Percentiles rank a stretch among this genome's conserved stretches.
Conservation (phyloP, 495 filamentous ascomycete genomes). For the Immersiella caudata region DNA sequence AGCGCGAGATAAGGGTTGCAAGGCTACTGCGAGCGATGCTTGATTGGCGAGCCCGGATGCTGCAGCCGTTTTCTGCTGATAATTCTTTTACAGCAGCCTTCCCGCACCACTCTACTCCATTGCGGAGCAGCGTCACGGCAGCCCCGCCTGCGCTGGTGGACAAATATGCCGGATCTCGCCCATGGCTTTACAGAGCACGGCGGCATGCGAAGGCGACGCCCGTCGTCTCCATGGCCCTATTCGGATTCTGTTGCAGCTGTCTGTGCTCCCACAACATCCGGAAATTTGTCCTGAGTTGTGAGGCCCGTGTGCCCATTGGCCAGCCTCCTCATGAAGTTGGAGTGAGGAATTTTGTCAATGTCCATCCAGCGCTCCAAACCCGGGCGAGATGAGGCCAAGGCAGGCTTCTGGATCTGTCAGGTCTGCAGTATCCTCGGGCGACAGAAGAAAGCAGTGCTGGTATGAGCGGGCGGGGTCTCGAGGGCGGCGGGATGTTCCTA, state of each 20-base stretch:
- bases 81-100: constrained; percentile 50
- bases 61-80: constrained; percentile 42
- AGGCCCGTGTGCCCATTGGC: constrained; percentile 22
- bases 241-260: constrained; percentile 31
- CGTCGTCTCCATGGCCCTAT: constrained; percentile 25
- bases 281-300: constrained; percentile 5
- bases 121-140: neutral
- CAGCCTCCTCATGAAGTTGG: constrained; percentile 12
- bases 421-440: neutral
- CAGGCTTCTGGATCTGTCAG: neutral
- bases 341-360: neutral
- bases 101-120: constrained; percentile 20
- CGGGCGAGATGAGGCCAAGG: constrained; percentile 14
- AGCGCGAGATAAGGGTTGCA: constrained; percentile 40
- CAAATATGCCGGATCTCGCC: constrained; percentile 4
- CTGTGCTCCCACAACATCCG: constrained; percentile 13
- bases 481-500: neutral
- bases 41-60: constrained; percentile 41
- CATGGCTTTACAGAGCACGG: neutral
- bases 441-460: neutral
- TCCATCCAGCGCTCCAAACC: constrained; percentile 11
- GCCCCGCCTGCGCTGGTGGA: constrained; percentile 4
- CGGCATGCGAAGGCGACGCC: constrained; percentile 11
- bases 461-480: neutral
- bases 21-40: constrained; percentile 21